Evolutionary conservation across 2,329 filamentous ascomycete genomes (phyloP).

Genomic region (Ceratocystis huliohia): DNA sequence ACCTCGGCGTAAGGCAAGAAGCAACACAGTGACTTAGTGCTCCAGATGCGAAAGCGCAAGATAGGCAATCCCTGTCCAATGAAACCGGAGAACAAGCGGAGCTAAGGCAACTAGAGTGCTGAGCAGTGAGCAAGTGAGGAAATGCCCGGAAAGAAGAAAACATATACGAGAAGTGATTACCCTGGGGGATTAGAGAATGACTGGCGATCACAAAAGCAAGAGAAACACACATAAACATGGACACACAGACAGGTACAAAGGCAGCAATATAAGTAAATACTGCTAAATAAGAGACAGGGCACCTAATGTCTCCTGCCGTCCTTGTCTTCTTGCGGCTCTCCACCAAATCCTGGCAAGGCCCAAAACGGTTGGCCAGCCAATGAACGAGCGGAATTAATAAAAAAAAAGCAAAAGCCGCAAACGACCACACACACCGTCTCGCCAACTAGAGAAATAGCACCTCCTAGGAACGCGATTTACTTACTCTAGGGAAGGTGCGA

Average conservation of each 20-base stretch:
- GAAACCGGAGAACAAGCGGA: neutral
- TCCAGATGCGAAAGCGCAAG: neutral
- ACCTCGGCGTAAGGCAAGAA: neutral
- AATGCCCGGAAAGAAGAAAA: neutral
- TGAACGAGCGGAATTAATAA: neutral
- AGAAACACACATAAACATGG: neutral
- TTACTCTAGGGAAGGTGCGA: neutral
- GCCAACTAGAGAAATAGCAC: neutral
- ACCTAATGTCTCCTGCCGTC: neutral
- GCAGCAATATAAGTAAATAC: neutral
- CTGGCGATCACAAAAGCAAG: neutral
- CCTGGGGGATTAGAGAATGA: neutral
- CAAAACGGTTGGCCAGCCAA: neutral
- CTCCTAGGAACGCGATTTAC: neutral
- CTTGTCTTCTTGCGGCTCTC: neutral
- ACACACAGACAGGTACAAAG: neutral
- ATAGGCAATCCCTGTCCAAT: constrained; percentile 1
- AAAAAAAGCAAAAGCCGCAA: neutral
- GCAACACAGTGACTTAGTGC: neutral
- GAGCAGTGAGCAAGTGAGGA: neutral
- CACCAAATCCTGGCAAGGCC: neutral
- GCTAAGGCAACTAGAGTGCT: neutral
- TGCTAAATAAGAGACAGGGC: neutral
- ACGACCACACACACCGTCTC: neutral
- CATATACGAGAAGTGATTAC: neutral